These are phyloP conservation scores for Flammula alnicola DNA, from an alignment of 1,284 basidiomycete genomes.

Conservation along the genomic window DNA sequence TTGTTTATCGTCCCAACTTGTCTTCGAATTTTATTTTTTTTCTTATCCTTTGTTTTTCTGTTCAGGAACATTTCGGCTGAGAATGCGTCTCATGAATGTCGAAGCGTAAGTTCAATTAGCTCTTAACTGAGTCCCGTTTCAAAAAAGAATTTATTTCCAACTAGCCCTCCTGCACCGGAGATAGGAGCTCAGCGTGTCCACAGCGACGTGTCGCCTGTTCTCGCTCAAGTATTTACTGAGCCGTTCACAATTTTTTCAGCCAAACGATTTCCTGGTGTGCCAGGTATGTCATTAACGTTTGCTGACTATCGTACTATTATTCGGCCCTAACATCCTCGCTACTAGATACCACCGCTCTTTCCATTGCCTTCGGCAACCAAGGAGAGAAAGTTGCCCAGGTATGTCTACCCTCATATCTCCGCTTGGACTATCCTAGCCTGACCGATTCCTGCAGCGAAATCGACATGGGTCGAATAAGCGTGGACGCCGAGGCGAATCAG, in stretches of 20 bases:
- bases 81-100: conserved; percentile 84
- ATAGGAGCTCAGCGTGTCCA: conserved; percentile 65
- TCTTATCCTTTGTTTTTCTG: conserved; percentile 9
- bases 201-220: conserved; percentile 68
- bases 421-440: conserved; percentile 17
- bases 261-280: conserved; percentile 91
- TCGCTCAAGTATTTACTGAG: conserved; percentile 87
- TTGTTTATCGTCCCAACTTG: not conserved
- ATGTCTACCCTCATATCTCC: conserved; percentile 36
- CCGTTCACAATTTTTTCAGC: conserved; percentile 88
- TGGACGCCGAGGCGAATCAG: conserved; percentile 53
- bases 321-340: conserved; percentile 8
- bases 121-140: conserved; percentile 8
- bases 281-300: conserved; percentile 55
- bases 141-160: conserved; percentile 20
- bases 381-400: conserved; percentile 90
- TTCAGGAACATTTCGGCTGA: conserved; percentile 77
- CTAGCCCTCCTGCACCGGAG: conserved; percentile 75
- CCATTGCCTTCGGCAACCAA: conserved; percentile 90
- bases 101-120: conserved; percentile 66
- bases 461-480: conserved; percentile 58
- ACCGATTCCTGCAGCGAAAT: conserved; percentile 28
- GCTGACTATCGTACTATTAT: conserved; percentile 9
- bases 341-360: conserved; percentile 84
- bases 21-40: conserved; percentile 8